These are phyloP conservation scores for Nannizziopsis arthrosporioides DNA, from an alignment of 2,329 filamentous ascomycete species.

Conservation along the genomic window DNA sequence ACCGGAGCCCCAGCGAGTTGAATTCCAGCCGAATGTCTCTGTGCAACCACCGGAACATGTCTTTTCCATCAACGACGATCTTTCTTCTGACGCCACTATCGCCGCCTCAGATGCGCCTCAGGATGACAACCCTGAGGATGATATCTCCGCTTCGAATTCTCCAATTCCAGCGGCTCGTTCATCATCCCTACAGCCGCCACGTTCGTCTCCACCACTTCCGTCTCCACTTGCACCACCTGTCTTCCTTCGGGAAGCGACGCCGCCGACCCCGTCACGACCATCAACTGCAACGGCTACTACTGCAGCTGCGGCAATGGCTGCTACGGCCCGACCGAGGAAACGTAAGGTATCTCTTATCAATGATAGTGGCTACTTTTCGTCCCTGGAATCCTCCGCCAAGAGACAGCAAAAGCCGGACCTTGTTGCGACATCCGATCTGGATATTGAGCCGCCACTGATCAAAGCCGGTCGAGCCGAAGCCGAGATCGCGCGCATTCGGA, in stretches of 20 bases:
- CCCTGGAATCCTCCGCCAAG: constrained; percentile 78
- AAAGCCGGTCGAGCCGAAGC: constrained; percentile 89
- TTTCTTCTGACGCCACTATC: constrained; percentile 68
- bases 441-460: constrained; percentile 62
- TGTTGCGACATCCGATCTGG: constrained; percentile 61
- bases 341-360: constrained; percentile 69
- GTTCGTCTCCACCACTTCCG: constrained; percentile 82
- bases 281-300: constrained; percentile 51
- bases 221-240: constrained; percentile 59
- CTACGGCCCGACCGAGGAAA: constrained; percentile 53
- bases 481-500: constrained; percentile 84
- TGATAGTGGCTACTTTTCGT: constrained; percentile 96
- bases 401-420: constrained; percentile 55
- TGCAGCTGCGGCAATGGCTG: constrained; percentile 50
- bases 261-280: constrained; percentile 56
- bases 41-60: constrained; percentile 9
- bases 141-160: constrained; percentile 19
- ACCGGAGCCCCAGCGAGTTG: constrained; percentile 5
- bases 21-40: constrained; percentile 7
- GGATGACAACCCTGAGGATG: constrained; percentile 42
- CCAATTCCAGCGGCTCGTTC: constrained; percentile 28
- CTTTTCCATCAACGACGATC: constrained; percentile 35
- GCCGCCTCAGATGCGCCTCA: constrained; percentile 55
- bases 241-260: constrained; percentile 53
- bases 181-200: constrained; percentile 49